Percentiles rank a stretch among this genome's conserved stretches.
These are phyloP conservation scores for Linderniella brevidens DNA, from an alignment of 257 asterid species.

Conservation along the genomic window DNA sequence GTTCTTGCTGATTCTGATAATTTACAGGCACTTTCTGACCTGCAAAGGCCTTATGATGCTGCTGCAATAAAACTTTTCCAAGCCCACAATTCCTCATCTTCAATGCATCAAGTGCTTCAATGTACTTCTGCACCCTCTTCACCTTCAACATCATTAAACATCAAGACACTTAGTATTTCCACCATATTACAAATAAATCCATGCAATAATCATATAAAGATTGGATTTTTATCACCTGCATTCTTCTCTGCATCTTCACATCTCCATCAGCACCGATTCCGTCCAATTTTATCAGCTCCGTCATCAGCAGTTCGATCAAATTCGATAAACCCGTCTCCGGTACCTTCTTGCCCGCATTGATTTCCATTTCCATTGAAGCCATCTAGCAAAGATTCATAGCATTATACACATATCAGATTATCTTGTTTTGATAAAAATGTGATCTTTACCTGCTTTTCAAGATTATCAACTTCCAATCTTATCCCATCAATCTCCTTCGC, in stretches of 20 bases:
- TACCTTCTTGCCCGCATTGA: constrained; percentile 63
- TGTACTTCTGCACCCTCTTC: constrained; percentile 75
- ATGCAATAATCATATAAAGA: neutral
- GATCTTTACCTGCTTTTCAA: constrained; percentile 49
- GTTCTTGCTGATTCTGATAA: constrained; percentile 15
- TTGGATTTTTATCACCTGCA: constrained; percentile 38
- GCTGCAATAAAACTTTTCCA: constrained; percentile 19
- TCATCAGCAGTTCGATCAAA: constrained; percentile 68
- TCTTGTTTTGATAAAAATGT: neutral
- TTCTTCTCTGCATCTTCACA: constrained; percentile 65
- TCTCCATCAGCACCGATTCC: constrained; percentile 87
- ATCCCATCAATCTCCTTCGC: constrained; percentile 48
- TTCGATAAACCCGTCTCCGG: constrained; percentile 41
- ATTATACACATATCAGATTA: neutral
- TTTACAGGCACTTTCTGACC: constrained; percentile 22
- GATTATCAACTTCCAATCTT: constrained; percentile 51
- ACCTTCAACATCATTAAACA: constrained; percentile 29
- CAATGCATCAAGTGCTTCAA: constrained; percentile 64
- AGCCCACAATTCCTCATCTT: constrained; percentile 38
- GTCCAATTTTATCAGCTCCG: constrained; percentile 68
- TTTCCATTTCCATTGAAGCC: constrained; percentile 47
- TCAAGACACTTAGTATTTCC: neutral
- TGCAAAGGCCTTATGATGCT: constrained; percentile 18
- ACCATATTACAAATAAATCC: neutral
- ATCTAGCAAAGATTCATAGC: constrained; percentile 26